Base-by-base conservation (phyloP, 257 asterid species). In the Cordia subcordata region DNA sequence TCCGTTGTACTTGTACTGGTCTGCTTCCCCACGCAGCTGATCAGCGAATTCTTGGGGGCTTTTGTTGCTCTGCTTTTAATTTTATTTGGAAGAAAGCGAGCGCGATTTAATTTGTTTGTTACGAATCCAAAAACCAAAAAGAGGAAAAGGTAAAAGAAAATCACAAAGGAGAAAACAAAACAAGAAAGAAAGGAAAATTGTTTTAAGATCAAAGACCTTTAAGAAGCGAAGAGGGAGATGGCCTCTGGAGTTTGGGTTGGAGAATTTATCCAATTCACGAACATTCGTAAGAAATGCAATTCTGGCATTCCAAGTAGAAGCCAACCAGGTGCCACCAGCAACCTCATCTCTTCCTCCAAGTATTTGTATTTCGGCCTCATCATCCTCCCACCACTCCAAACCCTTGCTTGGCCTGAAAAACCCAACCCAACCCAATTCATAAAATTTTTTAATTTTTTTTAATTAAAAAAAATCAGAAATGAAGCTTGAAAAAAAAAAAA, bases 321-420 rank as follows among this genome's bases (percentile, higher is more conserved):
- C 94, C 70, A 87, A 22, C 96, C 98, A 91, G 49, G 95, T 91
- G 39, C 96, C 96, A 10, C 96, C 98, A 57, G 84, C 94, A 35
- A 60, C 70, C 45, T 20, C 82, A 57, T 87, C 98, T 65, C 88
- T 80, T 19, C 98, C 95, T 33, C 94, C 98, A 11, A 87, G 73
- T 61, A 80, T 87, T 39, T 61, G 68, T 5, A 39, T 39, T 39
- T 39, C 44, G 21, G 75, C 78, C 62, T 69, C 85, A 81, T 12
- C 61, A 0, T 54, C 63, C 21, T 72, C 82, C 96, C 98, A 87
- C 96, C 96, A 85, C 18, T 73, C 74, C 60, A 87, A 46, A 55
- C 92, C 76, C 64, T 71, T 61, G 63, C 96, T 87, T 9, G 82
- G 82, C 58, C 95, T 83, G 55, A n/a, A 8, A 50, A 45, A 0